phyloP scores from a whole-genome alignment of 2,329 filamentous ascomycete genomes.

The Beauveria sp. region DNA sequence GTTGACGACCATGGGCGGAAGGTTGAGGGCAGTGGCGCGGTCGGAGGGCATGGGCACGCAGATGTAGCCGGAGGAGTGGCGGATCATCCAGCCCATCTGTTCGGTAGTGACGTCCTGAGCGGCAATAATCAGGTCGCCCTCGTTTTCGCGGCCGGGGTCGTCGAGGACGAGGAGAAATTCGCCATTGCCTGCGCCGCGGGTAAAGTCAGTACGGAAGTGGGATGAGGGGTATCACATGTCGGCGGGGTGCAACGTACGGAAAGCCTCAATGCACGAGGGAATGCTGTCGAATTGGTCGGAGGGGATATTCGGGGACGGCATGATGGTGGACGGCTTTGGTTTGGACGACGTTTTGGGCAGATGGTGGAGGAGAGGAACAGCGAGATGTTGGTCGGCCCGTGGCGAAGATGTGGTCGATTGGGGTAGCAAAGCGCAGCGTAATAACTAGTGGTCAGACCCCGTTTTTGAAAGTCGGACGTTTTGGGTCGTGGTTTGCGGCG shows the following conservation, averaged over 20 bases:
- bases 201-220: not conserved
- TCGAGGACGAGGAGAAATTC: conserved; percentile 97
- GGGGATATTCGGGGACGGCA: conserved; percentile 45
- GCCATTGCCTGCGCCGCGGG: conserved; percentile 51
- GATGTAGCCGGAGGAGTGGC: conserved; percentile 82
- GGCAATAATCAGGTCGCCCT: conserved; percentile 95
- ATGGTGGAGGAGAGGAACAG: not conserved
- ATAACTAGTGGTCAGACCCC: not conserved
- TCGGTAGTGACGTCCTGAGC: conserved; percentile 74
- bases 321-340: conserved; percentile 20
- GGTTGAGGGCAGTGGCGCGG: conserved; percentile 61
- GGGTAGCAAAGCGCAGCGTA: not conserved
- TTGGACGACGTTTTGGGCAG: not conserved
- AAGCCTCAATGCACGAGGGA: conserved; percentile 55
- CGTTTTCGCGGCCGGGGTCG: conserved; percentile 86
- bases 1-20: conserved; percentile 79
- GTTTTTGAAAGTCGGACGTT: not conserved
- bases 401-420: not conserved
- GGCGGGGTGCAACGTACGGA: conserved; percentile 40
- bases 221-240: conserved; percentile 1
- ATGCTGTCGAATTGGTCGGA: conserved; percentile 54
- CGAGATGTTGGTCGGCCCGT: too few species aligned
- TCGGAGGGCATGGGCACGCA: conserved; percentile 73
- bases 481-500: not conserved
- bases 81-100: conserved; percentile 95